phyloP scores from a whole-genome alignment of 108 stramenopile genomes.

The Discostella stelligeroides region DNA sequence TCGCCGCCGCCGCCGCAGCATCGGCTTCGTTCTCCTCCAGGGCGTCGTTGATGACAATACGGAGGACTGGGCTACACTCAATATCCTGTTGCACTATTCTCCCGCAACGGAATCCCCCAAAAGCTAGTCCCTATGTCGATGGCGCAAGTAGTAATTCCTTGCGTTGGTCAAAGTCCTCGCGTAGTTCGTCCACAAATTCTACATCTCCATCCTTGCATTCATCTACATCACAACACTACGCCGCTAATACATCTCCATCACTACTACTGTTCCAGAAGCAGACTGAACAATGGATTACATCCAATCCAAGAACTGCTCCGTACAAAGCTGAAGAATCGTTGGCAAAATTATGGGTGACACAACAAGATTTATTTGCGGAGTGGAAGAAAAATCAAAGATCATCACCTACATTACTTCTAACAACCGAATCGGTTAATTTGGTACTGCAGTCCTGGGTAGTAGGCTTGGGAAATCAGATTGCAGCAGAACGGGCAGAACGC shows the following conservation, averaged over 20 bases:
- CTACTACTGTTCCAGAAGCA: conserved; percentile 3
- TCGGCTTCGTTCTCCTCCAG: neutral
- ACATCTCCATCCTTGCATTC: neutral
- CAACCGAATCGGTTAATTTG: conserved; percentile 31
- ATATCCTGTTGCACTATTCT: too few relatives aligned
- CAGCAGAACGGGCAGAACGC: conserved; percentile 34
- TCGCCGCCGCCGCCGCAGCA: too few relatives aligned
- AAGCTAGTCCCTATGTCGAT: too few relatives aligned
- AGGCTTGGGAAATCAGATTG: conserved; percentile 27
- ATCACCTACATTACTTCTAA: conserved; percentile 20
- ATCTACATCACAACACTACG: neutral
- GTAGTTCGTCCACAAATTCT: neutral
- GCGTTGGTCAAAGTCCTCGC: neutral
- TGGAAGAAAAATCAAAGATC: neutral
- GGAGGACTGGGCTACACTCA: neutral
- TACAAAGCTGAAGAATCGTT: conserved; percentile 43
- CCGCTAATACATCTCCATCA: neutral
- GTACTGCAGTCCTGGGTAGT: conserved; percentile 33
- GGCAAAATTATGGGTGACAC: conserved; percentile 29
- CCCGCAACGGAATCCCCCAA: too few relatives aligned
- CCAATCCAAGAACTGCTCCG: conserved; percentile 39
- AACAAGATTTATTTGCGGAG: conserved; percentile 24
- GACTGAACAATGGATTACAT: conserved; percentile 27
- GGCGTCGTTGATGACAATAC: neutral
- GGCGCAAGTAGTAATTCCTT: too few relatives aligned